Evolutionary conservation across 148 eudicot species (phyloP).

Genomic region (Rhododendron kiyosumense): DNA sequence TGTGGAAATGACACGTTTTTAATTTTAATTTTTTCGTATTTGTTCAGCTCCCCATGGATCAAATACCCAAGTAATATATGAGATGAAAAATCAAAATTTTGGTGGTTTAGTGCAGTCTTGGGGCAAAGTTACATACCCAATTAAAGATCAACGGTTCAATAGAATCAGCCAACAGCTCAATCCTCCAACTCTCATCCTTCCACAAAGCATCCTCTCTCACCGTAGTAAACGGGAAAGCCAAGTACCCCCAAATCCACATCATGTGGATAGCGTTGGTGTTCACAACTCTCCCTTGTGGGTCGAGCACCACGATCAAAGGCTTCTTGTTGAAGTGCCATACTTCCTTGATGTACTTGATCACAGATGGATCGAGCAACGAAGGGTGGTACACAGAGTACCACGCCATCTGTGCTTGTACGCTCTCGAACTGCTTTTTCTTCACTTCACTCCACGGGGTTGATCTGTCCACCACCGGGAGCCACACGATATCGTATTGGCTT

Average conservation of each 20-base stretch:
- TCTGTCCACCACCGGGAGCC: conserved; percentile 73
- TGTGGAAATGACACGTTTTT: too few species aligned
- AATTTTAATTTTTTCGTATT: too few species aligned
- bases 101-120: not conserved
- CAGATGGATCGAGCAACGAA: conserved; percentile 63
- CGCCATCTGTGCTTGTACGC: conserved; percentile 55
- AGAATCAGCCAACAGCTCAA: conserved; percentile 60
- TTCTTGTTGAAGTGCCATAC: conserved; percentile 64
- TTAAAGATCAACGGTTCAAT: conserved; percentile 39
- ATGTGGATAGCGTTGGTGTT: conserved; percentile 70
- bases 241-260: conserved; percentile 82
- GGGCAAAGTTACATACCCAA: conserved; percentile 40
- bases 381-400: conserved; percentile 82
- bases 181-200: conserved; percentile 73
- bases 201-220: conserved; percentile 60
- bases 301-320: conserved; percentile 61
- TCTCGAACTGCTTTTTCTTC: conserved; percentile 40
- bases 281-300: conserved; percentile 72
- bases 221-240: conserved; percentile 70
- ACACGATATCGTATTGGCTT: conserved; percentile 61
- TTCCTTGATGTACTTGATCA: conserved; percentile 63
- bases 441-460: conserved; percentile 45
- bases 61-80: too few species aligned
- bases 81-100: not conserved
- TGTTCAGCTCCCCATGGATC: too few species aligned